These are phyloP conservation scores for Fusarium nodosum DNA, from an alignment of 2,329 filamentous ascomycete genomes.

Conservation along the genomic window DNA sequence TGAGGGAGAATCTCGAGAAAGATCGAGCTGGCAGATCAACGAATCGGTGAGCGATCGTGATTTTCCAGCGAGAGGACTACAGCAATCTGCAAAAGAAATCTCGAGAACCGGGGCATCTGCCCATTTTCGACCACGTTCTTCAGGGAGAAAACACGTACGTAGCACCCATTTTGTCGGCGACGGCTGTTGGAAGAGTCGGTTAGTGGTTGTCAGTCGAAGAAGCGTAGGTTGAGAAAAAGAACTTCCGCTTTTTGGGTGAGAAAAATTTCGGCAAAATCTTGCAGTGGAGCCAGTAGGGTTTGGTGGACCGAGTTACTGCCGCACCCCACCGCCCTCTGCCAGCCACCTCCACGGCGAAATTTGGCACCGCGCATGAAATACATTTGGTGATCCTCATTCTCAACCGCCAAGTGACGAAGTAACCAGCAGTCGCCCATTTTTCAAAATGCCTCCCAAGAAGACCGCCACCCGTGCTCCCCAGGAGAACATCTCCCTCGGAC, in stretches of 20 bases:
- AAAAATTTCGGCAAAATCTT: constrained; percentile 30
- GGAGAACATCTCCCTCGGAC: constrained; percentile 99
- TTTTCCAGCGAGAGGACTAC: constrained; percentile 85
- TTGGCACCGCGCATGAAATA: constrained; percentile 47
- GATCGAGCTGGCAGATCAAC: constrained; percentile 79
- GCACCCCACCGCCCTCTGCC: constrained; percentile 53
- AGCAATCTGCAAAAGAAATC: constrained; percentile 74
- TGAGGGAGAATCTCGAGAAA: constrained; percentile 75
- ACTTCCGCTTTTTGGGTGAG: constrained; percentile 12
- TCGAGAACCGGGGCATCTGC: constrained; percentile 64
- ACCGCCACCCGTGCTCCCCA: constrained; percentile 79
- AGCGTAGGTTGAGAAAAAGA: constrained; percentile 31
- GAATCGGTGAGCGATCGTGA: constrained; percentile 49
- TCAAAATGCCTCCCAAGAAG: constrained; percentile 95
- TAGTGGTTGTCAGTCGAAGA: constrained; percentile 56
- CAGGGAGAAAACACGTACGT: constrained; percentile 67
- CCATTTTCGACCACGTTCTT: constrained; percentile 53
- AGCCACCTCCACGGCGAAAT: constrained; percentile 43
- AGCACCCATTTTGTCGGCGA: constrained; percentile 60
- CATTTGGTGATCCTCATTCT: constrained; percentile 51
- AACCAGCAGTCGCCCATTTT: constrained; percentile 55
- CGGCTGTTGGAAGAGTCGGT: constrained; percentile 57
- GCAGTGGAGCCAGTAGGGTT: constrained; percentile 51
- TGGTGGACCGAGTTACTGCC: constrained; percentile 54
- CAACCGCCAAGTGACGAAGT: constrained; percentile 54